Percentiles rank a stretch among this genome's conserved stretches.
These are phyloP conservation scores for Eragrostis curvula DNA, from an alignment of 176 grass and related monocot species.

Conservation along the genomic window DNA sequence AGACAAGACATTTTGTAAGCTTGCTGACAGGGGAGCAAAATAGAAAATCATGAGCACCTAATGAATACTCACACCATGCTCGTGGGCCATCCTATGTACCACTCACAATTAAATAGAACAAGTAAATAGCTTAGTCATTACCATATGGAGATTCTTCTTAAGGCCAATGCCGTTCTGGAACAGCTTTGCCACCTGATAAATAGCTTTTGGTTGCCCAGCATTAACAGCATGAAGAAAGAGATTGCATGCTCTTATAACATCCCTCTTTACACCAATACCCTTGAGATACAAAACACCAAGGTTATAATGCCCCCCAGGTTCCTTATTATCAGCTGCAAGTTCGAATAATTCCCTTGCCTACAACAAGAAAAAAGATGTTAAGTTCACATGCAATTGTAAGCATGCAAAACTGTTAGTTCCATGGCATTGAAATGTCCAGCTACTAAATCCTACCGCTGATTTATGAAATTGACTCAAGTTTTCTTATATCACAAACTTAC, in stretches of 20 bases:
- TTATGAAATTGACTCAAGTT: slow-evolving; percentile 1
- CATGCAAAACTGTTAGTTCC: slow-evolving; percentile 17
- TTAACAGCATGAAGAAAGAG: slow-evolving; percentile 81
- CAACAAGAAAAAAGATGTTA: slow-evolving; percentile 41
- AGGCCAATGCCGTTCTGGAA: slow-evolving; percentile 94
- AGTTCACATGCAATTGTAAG: slow-evolving; percentile 7
- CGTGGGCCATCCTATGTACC: not conserved
- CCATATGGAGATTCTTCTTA: slow-evolving; percentile 96
- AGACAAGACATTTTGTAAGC: not conserved
- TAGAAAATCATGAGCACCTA: not conserved
- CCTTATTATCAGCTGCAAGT: slow-evolving; percentile 85
- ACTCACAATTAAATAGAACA: slow-evolving; percentile 1
- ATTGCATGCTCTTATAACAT: slow-evolving; percentile 69
- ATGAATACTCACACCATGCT: slow-evolving; percentile 15
- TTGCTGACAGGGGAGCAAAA: not conserved
- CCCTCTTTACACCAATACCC: slow-evolving; percentile 93
- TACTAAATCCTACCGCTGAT: not conserved
- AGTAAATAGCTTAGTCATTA: slow-evolving; percentile 38
- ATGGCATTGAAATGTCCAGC: not conserved
- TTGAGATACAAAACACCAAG: slow-evolving; percentile 93
- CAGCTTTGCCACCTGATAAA: slow-evolving; percentile 96
- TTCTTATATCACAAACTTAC: slow-evolving; percentile 52
- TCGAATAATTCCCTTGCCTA: slow-evolving; percentile 93
- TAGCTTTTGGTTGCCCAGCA: slow-evolving; percentile 93
- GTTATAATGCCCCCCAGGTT: slow-evolving; percentile 93